Evolutionary conservation across 257 asterid genomes (phyloP).

Genomic region (Gentiana straminea): DNA sequence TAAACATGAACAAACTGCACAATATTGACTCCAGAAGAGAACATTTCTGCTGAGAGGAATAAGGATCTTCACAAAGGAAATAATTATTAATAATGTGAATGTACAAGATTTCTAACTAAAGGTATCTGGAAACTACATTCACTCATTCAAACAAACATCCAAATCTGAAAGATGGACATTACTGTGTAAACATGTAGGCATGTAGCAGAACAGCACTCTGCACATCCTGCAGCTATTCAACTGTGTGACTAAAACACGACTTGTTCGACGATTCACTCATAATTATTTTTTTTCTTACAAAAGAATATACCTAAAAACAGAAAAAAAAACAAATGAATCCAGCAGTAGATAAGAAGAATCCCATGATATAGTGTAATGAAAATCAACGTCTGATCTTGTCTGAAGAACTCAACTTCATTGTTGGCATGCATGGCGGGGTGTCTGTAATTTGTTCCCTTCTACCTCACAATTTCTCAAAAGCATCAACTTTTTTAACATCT

Average conservation of each 20-base stretch:
- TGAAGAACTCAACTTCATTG: neutral
- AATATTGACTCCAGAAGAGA: too few species aligned
- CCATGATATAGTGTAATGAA: constrained; percentile 16
- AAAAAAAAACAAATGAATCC: constrained; percentile 24
- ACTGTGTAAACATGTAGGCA: constrained; percentile 4
- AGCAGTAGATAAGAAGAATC: constrained; percentile 4
- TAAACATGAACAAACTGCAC: too few species aligned
- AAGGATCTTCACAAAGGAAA: too few species aligned
- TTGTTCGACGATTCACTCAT: neutral
- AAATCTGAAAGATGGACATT: constrained; percentile 5
- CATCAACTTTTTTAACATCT: neutral
- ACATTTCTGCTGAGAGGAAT: too few species aligned
- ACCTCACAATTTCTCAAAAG: too few species aligned
- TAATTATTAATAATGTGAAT: neutral
- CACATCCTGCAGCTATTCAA: neutral
- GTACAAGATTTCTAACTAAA: constrained; percentile 3
- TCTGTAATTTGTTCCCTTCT: too few species aligned
- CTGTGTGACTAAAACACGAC: too few species aligned
- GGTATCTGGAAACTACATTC: neutral
- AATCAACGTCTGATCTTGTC: constrained; percentile 18
- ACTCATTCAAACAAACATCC: neutral
- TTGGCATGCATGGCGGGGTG: too few species aligned
- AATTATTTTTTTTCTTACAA: constrained; percentile 21
- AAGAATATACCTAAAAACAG: constrained; percentile 15
- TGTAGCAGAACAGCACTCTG: constrained; percentile 3